These are phyloP conservation scores for Theileria luwenshuni DNA, from an alignment of 169 alveolate species.

Conservation along the genomic window DNA sequence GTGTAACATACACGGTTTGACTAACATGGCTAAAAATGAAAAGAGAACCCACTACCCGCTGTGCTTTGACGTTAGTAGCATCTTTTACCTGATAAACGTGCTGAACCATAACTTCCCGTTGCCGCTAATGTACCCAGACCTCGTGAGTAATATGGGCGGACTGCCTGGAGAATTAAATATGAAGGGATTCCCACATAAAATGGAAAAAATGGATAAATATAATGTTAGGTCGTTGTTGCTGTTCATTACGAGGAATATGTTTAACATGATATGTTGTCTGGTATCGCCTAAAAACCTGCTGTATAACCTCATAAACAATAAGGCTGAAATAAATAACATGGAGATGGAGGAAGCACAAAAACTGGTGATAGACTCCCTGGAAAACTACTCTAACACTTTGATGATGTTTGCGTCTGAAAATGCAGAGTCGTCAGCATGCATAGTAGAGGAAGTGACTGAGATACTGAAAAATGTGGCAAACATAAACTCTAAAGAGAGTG, in stretches of 20 bases:
- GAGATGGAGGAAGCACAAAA: conserved; percentile 6
- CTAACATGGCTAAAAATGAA: conserved; percentile 2
- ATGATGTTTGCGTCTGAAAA: conserved; percentile 31
- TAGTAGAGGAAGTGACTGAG: conserved; percentile 46
- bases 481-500: conserved; percentile 23
- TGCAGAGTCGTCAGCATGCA: conserved; percentile 18
- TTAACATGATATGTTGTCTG: conserved; percentile 38
- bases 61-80: conserved; percentile 26
- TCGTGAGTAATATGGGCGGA: background rate
- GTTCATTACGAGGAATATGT: conserved; percentile 29
- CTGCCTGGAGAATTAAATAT: conserved; percentile 36
- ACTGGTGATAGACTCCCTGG: conserved; percentile 35
- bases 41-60: conserved; percentile 47
- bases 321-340: background rate
- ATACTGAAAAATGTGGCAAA: conserved; percentile 34
- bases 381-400: conserved; percentile 33
- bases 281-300: conserved; percentile 25
- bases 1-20: conserved; percentile 54
- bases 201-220: conserved; percentile 38
- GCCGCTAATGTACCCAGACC: conserved; percentile 25
- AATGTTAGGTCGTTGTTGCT: conserved; percentile 36
- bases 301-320: background rate
- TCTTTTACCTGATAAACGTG: conserved; percentile 47
- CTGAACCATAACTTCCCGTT: conserved; percentile 60
- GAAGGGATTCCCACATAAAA: conserved; percentile 47